phyloP scores from a whole-genome alignment of 768 basidiomycete species.

The Lactarius indigo region DNA sequence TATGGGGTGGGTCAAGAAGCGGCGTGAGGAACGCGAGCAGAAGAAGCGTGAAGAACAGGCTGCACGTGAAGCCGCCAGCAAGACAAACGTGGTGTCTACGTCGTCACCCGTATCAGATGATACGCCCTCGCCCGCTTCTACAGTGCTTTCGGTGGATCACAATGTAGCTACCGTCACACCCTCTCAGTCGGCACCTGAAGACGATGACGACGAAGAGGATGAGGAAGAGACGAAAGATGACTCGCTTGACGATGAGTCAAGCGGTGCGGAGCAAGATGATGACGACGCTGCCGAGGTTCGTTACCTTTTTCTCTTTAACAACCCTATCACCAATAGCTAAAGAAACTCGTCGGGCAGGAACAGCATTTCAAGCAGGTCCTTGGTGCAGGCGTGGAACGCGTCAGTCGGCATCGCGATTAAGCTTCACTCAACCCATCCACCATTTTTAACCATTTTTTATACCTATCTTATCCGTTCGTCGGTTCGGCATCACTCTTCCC shows the following conservation, averaged over 20 bases:
- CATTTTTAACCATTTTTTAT: conserved; percentile 4
- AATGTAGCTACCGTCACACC: background rate
- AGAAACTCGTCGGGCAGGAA: conserved; percentile 6
- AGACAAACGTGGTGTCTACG: conserved; percentile 23
- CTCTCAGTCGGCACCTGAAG: conserved; percentile 14
- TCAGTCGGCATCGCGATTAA: conserved; percentile 26
- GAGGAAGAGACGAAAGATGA: conserved; percentile 19
- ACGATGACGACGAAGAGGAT: conserved; percentile 28
- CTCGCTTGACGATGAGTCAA: conserved; percentile 21
- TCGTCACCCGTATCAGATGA: background rate
- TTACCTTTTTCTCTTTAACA: background rate
- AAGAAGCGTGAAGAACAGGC: conserved; percentile 39
- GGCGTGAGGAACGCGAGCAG: conserved; percentile 54
- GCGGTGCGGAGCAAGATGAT: conserved; percentile 23
- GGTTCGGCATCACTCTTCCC: background rate
- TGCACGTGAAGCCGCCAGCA: conserved; percentile 30
- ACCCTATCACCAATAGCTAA: background rate
- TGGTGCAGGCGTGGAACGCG: conserved; percentile 26
- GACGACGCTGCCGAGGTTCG: conserved; percentile 34
- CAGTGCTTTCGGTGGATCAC: background rate
- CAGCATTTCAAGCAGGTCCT: conserved; percentile 20
- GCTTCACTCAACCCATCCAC: background rate
- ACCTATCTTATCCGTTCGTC: conserved; percentile 8
- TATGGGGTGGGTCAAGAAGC: conserved; percentile 71
- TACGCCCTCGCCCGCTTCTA: background rate